These are phyloP conservation scores for Arxiozyma slooffiae DNA, from an alignment of 1,139 yeast genomes.

Conservation along the genomic window DNA sequence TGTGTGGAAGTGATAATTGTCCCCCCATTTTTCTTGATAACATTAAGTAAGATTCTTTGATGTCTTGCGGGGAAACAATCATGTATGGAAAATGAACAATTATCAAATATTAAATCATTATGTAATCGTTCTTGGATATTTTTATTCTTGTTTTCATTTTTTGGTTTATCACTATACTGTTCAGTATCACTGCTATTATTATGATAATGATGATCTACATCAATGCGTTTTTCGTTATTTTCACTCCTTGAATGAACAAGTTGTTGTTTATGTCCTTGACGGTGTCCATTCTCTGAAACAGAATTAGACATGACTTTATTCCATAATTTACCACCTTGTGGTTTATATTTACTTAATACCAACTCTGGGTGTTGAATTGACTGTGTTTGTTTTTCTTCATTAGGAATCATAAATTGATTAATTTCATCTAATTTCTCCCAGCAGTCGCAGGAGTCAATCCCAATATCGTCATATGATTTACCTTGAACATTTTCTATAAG, in stretches of 20 bases:
- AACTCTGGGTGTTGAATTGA: slow-evolving; percentile 6
- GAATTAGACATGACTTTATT: slow-evolving; percentile 15
- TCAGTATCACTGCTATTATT: background rate
- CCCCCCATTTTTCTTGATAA: slow-evolving; percentile 25
- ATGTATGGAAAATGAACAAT: slow-evolving; percentile 13
- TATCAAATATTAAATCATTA: slow-evolving; percentile 8
- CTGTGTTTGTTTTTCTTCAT: background rate
- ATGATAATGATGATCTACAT: background rate
- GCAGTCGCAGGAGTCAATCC: slow-evolving; percentile 42
- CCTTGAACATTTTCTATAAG: slow-evolving; percentile 29
- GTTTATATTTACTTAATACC: slow-evolving; percentile 15
- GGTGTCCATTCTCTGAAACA: background rate
- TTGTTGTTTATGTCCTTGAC: background rate
- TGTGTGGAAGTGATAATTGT: background rate
- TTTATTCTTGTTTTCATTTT: background rate
- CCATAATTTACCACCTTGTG: slow-evolving; percentile 23
- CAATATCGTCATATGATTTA: slow-evolving; percentile 18
- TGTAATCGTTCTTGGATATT: background rate
- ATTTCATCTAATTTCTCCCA: slow-evolving; percentile 36
- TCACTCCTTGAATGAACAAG: background rate
- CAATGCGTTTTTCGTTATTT: background rate
- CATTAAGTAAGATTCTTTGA: slow-evolving; percentile 15
- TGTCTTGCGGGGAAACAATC: slow-evolving; percentile 16
- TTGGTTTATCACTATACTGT: background rate
- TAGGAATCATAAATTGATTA: background rate